Percentiles rank a stretch among this genome's conserved stretches.
phyloP scores from a whole-genome alignment of 352 stramenopile genomes.

The Phytophthora niederhauseri region DNA sequence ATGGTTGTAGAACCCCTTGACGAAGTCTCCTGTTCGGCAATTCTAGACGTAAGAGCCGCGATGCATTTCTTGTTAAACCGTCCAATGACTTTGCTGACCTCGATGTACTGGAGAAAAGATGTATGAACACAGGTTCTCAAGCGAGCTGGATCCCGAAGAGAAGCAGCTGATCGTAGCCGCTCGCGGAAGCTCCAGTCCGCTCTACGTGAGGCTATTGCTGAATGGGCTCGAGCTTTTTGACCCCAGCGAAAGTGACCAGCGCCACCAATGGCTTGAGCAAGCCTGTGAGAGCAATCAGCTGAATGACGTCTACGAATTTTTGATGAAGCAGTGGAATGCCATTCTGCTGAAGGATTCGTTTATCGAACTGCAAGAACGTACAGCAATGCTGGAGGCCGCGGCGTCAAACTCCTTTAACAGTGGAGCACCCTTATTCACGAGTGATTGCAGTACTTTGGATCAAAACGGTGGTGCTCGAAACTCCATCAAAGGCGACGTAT shows the following conservation, averaged over 20 bases:
- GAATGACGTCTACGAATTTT: constrained; percentile 59
- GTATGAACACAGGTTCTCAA: constrained; percentile 38
- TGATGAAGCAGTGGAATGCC: constrained; percentile 82
- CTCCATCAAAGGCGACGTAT: constrained; percentile 13
- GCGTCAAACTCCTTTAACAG: not conserved
- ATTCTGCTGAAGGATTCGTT: constrained; percentile 67
- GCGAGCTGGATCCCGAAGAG: constrained; percentile 41
- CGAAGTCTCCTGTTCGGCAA: constrained; percentile 60
- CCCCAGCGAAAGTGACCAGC: constrained; percentile 25
- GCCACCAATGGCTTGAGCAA: constrained; percentile 52
- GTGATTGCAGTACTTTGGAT: constrained; percentile 7
- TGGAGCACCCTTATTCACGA: constrained; percentile 2
- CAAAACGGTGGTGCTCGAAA: constrained; percentile 2
- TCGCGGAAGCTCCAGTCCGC: constrained; percentile 66
- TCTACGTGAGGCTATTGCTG: constrained; percentile 72
- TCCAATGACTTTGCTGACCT: not conserved
- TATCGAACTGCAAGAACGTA: constrained; percentile 42
- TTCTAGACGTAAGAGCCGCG: constrained; percentile 47
- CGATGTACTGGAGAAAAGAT: constrained; percentile 24
- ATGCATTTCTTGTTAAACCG: not conserved
- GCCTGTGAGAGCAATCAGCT: constrained; percentile 48
- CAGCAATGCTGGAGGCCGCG: constrained; percentile 13
- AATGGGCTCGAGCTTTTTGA: constrained; percentile 64
- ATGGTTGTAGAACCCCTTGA: constrained; percentile 76
- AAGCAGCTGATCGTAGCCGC: constrained; percentile 49